Evolutionary conservation across 208 protist genomes (phyloP), one percentile per base, ranked within the genome.

Genomic region (Crithidia acanthocephali): DNA sequence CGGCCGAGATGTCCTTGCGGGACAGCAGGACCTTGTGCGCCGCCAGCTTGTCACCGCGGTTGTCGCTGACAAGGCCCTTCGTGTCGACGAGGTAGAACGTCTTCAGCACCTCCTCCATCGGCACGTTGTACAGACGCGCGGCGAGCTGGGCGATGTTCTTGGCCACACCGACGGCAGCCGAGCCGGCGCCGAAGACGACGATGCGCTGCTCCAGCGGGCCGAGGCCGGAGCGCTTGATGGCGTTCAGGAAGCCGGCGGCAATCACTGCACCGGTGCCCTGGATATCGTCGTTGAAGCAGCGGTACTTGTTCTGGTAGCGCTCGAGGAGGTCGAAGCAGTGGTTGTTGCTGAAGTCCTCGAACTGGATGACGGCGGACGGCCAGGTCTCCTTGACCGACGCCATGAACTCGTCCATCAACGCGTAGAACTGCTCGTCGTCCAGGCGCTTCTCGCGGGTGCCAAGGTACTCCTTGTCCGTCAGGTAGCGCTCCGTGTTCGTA

Each of bases 251-350:
- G 60, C 94, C 94, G 30, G 92, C 90, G 11, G 92, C 79, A 69
- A 98, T 92, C 50, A 99, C 97, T 30, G 97, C 89, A 18, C 96
- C 97, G 33, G 98, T 99, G 70, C 97, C 98, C 87, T 99, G 98
- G 57, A 99, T 99, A 86, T 99, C 98, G 69, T 99, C 98, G 80
- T 99, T 99, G 92, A 99, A 99, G 82, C 91, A 98, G 61, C 91
- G 82, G 71, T 92, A 87, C 75, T 90, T 86, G 67, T 97, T 83
- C 57, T 94, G 82, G 83, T 98, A 99, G 63, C 85, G 77, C 66
- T 97, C 90, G 6, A 99, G 86, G 47, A 99, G 85, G 35, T 90
- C 81, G 74, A 98, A 98, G 72, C 91, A 96, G 79, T 98, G 87
- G 73, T 93, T 89, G 79, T 95, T 98, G 62, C 81, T 86, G 76